These are phyloP conservation scores for Ogataea angusta DNA, from an alignment of 805 yeast species.

Conservation along the genomic window DNA sequence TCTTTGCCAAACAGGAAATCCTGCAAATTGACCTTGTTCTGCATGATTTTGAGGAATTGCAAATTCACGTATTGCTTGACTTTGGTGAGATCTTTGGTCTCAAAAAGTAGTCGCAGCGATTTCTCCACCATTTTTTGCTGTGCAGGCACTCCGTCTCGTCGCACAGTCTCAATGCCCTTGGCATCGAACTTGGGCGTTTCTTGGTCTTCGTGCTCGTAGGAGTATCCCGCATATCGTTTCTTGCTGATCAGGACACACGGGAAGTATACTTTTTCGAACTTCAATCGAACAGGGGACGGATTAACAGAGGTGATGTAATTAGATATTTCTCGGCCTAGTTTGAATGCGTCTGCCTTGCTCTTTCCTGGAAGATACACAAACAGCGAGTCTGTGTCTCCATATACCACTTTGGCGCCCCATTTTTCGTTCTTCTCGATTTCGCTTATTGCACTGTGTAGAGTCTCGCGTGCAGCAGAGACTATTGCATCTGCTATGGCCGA, in stretches of 20 bases:
- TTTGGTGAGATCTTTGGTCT: slow-evolving; percentile 62
- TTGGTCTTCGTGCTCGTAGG: slow-evolving; percentile 61
- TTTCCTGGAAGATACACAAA: slow-evolving; percentile 89
- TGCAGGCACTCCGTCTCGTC: slow-evolving; percentile 94
- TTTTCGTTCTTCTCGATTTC: slow-evolving; percentile 54
- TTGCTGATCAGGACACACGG: slow-evolving; percentile 82
- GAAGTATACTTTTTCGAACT: slow-evolving; percentile 90
- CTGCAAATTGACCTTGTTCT: slow-evolving; percentile 62
- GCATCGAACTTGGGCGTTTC: slow-evolving; percentile 77
- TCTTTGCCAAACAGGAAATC: slow-evolving; percentile 93
- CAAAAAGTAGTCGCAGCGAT: slow-evolving; percentile 64
- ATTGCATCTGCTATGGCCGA: slow-evolving; percentile 93
- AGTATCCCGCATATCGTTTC: slow-evolving; percentile 87
- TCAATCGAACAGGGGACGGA: slow-evolving; percentile 78
- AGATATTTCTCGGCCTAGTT: slow-evolving; percentile 70
- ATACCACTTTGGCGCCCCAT: slow-evolving; percentile 91
- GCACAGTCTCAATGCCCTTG: slow-evolving; percentile 91
- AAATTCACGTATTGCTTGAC: slow-evolving; percentile 63
- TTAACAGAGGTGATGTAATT: slow-evolving; percentile 55
- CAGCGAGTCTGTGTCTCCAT: slow-evolving; percentile 94
- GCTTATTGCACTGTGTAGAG: slow-evolving; percentile 65
- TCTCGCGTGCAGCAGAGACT: slow-evolving; percentile 88
- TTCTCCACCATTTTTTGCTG: slow-evolving; percentile 80
- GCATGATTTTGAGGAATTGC: slow-evolving; percentile 65
- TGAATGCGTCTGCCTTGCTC: slow-evolving; percentile 72